Conservation (phyloP, 192 early-diverging fungal genomes). For the Thoreauomyces humboldtii region DNA sequence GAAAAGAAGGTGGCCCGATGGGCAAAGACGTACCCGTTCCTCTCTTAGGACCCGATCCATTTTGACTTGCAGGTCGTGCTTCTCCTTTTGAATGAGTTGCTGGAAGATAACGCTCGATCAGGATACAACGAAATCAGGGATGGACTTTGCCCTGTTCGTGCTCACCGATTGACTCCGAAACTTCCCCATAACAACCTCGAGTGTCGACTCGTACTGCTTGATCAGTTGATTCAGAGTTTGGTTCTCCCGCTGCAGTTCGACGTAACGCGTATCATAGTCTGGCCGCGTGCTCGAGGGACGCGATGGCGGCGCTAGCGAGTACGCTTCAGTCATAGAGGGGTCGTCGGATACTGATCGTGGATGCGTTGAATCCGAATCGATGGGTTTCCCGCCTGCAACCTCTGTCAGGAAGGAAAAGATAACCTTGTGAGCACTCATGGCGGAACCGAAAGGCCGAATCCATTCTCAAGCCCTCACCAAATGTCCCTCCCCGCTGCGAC, state of each 20-base stretch:
- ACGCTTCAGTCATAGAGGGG: too few relatives aligned
- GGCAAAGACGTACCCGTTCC: constrained; percentile 29
- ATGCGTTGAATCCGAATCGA: neutral
- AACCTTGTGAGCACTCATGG: too few relatives aligned
- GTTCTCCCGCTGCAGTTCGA: constrained; percentile 50
- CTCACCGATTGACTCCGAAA: constrained; percentile 49
- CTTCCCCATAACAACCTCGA: constrained; percentile 54
- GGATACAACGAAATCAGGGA: too few relatives aligned
- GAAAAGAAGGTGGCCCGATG: neutral
- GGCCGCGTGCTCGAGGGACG: too few relatives aligned
- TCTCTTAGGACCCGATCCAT: constrained; percentile 29
- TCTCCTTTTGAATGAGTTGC: constrained; percentile 44
- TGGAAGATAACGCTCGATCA: constrained; percentile 16
- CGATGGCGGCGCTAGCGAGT: too few relatives aligned
- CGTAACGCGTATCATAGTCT: constrained; percentile 26
- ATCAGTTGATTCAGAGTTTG: constrained; percentile 42
- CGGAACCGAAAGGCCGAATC: too few relatives aligned
- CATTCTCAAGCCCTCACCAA: neutral
- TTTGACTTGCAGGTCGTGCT: constrained; percentile 34
- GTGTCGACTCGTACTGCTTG: constrained; percentile 55
- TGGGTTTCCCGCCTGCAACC: too few relatives aligned
- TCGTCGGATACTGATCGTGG: too few relatives aligned
- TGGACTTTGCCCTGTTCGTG: neutral
- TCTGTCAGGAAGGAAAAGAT: too few relatives aligned
- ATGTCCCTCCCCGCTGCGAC: too few relatives aligned